Base-by-base conservation (phyloP, 371 early-diverging fungal species). In the Blastocladiella emersonii region DNA sequence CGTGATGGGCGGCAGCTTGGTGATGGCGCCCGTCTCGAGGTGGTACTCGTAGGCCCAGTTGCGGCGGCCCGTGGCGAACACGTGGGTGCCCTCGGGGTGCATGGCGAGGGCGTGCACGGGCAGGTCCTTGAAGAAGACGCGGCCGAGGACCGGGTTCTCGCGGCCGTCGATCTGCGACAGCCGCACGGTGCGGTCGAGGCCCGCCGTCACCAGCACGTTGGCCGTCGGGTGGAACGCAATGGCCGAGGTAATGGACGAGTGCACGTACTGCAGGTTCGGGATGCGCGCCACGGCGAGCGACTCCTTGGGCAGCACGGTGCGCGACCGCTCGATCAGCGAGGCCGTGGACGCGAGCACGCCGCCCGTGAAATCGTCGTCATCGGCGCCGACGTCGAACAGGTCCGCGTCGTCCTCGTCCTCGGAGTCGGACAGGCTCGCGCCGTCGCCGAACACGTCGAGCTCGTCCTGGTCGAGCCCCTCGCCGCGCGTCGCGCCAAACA, bases 81-180 rank as follows among this genome's bases (percentile, higher is more conserved):
- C 77, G 53, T 88, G 78, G 32, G 79, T 68, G 0, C 93, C 92
- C 34, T 77, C 74, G n/a, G 85, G 76, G 13, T 85, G 81, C 67
- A 95, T 94, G 57, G 73, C 73, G 3, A 93, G 91, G 23, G 73
- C 70, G 61, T 74, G 74, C 48, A 92, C 84, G 0, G 89, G 88
- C 70, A 92, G 68, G 70, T 93, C 93, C 64, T 88, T 83, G 69
- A 91, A 81, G 59, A 76, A 76, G 27, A 93, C 76, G 3, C 86
- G 84, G 71, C 91, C 90, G 61, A 95, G 80, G 70, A 92, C 86
- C 34, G 83, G 88, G 72, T 95, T 95, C 45, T 85, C 72, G 71
- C 89, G 88, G 32, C 93, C 94, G 64, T 95, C 93, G 8, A 94
- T 79, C 63, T 83, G 89, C 74, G 93, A 93, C 43, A 95, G 69